A percentile compares a stretch with the other conserved stretches of the same genome.
Conservation (phyloP, 2,329 filamentous ascomycete genomes). For the Colletotrichum aenigma region DNA sequence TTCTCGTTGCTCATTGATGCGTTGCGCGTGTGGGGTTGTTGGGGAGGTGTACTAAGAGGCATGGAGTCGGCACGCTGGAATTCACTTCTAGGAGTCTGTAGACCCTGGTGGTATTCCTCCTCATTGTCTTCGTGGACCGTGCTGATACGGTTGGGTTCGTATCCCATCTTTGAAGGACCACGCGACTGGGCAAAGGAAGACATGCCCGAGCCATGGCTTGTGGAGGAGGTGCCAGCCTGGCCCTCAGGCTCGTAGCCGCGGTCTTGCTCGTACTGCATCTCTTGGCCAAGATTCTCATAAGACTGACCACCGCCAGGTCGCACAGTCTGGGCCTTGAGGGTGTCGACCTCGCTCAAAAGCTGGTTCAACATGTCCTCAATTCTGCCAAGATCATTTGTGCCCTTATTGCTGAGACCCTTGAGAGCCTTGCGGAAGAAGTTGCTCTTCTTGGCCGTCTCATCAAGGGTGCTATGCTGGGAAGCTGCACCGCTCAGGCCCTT, state of each 20-base stretch:
- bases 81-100: constrained; percentile 64
- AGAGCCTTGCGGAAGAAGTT: constrained; percentile 95
- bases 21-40: constrained; percentile 42
- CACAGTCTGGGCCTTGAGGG: constrained; percentile 68
- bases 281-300: constrained; percentile 69
- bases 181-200: constrained; percentile 65
- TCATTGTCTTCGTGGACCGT: constrained; percentile 87
- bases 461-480: constrained; percentile 59
- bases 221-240: constrained; percentile 72
- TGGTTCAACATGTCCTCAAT: constrained; percentile 94
- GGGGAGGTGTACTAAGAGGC: constrained; percentile 64
- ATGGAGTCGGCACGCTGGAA: constrained; percentile 55
- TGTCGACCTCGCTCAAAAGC: constrained; percentile 89
- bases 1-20: constrained; percentile 75
- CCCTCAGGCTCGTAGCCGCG: constrained; percentile 85
- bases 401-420: constrained; percentile 87
- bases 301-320: constrained; percentile 60
- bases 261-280: constrained; percentile 69
- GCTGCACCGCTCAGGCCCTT: constrained; percentile 44
- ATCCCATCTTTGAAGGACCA: constrained; percentile 46
- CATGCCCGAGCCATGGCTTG: constrained; percentile 74
- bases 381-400: constrained; percentile 82
- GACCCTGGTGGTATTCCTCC: constrained; percentile 66
- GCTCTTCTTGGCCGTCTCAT: constrained; percentile 78
- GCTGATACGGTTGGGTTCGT: constrained; percentile 75